A percentile compares a stretch with the other conserved stretches of the same genome.
phyloP scores from a whole-genome alignment of 176 grass and related monocot species.

The Oryza officinalis region DNA sequence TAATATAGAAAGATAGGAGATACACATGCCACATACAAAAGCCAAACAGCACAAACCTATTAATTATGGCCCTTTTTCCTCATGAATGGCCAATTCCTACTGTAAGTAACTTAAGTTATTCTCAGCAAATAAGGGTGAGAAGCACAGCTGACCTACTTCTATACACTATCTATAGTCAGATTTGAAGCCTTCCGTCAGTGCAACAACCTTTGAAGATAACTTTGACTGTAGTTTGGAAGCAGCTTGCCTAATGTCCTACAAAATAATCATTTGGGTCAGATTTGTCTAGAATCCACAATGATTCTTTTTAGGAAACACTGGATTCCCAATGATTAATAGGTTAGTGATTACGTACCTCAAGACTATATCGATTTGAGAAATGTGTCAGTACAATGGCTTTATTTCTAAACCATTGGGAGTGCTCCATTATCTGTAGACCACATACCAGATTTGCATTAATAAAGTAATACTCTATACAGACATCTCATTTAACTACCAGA shows the following conservation, averaged over 20 bases:
- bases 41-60: background rate
- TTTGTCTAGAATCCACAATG: background rate
- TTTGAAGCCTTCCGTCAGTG: conserved; percentile 94
- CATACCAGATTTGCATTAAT: conserved; percentile 15
- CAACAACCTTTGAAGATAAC: conserved; percentile 71
- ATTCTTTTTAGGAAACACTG: background rate
- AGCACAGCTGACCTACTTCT: conserved; percentile 37
- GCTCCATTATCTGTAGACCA: conserved; percentile 70
- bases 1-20: conserved; percentile 10
- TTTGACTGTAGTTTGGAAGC: conserved; percentile 75
- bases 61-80: conserved; percentile 5
- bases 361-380: conserved; percentile 86
- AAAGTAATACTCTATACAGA: conserved; percentile 3
- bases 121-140: conserved; percentile 29
- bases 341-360: conserved; percentile 60
- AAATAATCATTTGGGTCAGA: conserved; percentile 44
- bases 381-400: conserved; percentile 80
- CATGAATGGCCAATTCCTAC: conserved; percentile 32
- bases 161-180: conserved; percentile 63
- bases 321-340: conserved; percentile 2
- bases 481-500: conserved; percentile 15
- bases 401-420: conserved; percentile 91
- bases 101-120: conserved; percentile 31
- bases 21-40: conserved; percentile 24
- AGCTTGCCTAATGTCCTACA: conserved; percentile 84